phyloP scores from a whole-genome alignment of 2,329 filamentous ascomycete genomes.

The Cryphonectria radicalis region DNA sequence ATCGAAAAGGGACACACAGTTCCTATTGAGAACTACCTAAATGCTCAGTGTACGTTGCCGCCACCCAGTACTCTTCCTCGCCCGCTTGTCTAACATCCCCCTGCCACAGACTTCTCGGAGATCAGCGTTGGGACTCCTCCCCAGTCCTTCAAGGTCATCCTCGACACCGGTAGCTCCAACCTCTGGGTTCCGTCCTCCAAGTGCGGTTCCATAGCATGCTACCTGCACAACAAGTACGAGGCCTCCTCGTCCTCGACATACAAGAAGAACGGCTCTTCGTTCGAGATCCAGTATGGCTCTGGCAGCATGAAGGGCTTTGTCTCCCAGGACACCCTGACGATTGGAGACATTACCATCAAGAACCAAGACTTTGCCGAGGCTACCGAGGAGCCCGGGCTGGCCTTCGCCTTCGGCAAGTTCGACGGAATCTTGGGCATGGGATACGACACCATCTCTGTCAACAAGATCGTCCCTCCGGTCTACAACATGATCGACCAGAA shows the following conservation, averaged over 20 bases:
- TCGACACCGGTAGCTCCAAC: constrained; percentile 98
- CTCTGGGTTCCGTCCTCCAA: constrained; percentile 93
- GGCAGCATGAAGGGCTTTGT: constrained; percentile 92
- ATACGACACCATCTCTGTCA: constrained; percentile 96
- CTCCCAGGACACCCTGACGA: constrained; percentile 82
- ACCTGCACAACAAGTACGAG: constrained; percentile 96
- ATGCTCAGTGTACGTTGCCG: constrained; percentile 86
- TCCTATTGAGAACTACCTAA: constrained; percentile 95
- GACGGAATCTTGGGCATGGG: constrained; percentile 96
- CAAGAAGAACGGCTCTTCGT: constrained; percentile 90
- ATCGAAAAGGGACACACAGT: constrained; percentile 69
- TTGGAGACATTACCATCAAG: constrained; percentile 88
- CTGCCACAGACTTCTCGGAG: constrained; percentile 85
- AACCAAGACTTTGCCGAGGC: constrained; percentile 95
- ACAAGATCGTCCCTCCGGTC: constrained; percentile 91
- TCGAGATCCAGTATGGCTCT: constrained; percentile 94
- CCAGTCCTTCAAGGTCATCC: constrained; percentile 96
- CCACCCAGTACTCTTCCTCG: constrained; percentile 3
- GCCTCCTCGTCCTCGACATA: constrained; percentile 86
- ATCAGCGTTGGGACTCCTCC: constrained; percentile 90
- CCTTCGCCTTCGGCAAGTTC: constrained; percentile 96
- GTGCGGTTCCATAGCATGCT: constrained; percentile 96
- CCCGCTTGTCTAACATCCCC: constrained; percentile 12
- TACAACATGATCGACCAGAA: constrained; percentile 94
- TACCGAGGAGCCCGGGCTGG: constrained; percentile 91